Percentiles rank a stretch among this genome's conserved stretches.
These are phyloP conservation scores for Alternaria novae-zelandiae DNA, from an alignment of 2,329 filamentous ascomycete species.

Conservation along the genomic window DNA sequence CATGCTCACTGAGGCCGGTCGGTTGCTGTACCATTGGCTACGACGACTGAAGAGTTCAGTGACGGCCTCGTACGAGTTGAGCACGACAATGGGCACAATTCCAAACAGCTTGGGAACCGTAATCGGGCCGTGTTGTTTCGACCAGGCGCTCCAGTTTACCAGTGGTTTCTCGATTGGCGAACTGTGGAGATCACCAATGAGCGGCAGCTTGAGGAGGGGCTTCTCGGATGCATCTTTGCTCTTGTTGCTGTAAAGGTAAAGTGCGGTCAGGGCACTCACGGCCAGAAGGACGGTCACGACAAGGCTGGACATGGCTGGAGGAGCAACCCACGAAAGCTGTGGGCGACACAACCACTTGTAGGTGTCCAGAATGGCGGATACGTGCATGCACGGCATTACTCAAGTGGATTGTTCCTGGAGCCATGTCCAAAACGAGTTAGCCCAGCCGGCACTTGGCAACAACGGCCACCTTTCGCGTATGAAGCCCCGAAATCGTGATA, in stretches of 20 bases:
- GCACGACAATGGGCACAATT: constrained; percentile 14
- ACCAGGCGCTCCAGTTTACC: constrained; percentile 14
- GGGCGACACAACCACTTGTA: background rate
- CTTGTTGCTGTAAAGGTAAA: constrained; percentile 2
- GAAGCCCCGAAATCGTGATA: background rate
- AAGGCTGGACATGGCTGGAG: constrained; percentile 6
- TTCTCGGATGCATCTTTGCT: background rate
- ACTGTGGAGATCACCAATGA: constrained; percentile 14
- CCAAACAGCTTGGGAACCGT: constrained; percentile 10
- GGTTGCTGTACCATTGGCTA: constrained; percentile 16
- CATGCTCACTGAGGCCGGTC: constrained; percentile 16
- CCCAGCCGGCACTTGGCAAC: background rate
- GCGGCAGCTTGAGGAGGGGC: constrained; percentile 12
- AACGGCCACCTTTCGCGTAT: background rate
- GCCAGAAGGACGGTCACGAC: background rate
- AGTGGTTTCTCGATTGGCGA: constrained; percentile 12
- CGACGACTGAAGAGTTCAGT: constrained; percentile 17
- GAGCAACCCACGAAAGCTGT: background rate
- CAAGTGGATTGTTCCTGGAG: background rate
- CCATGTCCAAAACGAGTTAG: background rate
- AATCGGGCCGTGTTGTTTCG: constrained; percentile 10
- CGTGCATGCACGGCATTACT: constrained; percentile 2
- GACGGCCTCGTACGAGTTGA: constrained; percentile 15
- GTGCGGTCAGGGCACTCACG: constrained; percentile 2
- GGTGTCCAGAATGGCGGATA: background rate